phyloP scores from a whole-genome alignment of 1,139 yeast species.

The Geotrichum cucujoidarum region DNA sequence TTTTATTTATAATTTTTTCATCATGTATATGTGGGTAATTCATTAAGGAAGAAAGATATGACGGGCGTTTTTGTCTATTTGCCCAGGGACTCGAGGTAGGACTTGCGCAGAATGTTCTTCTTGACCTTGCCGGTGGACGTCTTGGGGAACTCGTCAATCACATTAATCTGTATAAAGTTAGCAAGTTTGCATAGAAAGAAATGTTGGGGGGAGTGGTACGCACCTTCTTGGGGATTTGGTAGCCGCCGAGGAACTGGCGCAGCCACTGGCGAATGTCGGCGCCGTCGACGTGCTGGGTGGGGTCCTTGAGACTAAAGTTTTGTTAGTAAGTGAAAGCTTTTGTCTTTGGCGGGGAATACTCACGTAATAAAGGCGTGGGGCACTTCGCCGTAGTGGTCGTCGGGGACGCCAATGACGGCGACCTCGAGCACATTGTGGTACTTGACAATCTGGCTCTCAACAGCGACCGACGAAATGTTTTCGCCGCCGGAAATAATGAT shows the following conservation, averaged over 20 bases:
- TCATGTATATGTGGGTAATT: background rate
- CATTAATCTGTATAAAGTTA: conserved; percentile 19
- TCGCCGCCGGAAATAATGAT: conserved; percentile 81
- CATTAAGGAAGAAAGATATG: background rate
- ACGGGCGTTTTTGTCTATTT: background rate
- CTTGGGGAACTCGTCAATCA: conserved; percentile 35
- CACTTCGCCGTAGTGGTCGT: conserved; percentile 37
- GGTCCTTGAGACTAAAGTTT: conserved; percentile 22
- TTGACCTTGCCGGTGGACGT: conserved; percentile 39
- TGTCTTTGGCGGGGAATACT: background rate
- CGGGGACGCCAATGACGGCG: conserved; percentile 40
- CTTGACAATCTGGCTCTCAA: conserved; percentile 58
- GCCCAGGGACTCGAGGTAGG: conserved; percentile 1
- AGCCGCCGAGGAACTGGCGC: conserved; percentile 33
- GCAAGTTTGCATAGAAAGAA: conserved; percentile 22
- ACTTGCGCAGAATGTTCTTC: conserved; percentile 31
- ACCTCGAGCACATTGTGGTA: conserved; percentile 36
- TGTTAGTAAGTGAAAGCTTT: background rate
- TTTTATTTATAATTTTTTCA: background rate
- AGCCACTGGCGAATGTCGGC: conserved; percentile 29
- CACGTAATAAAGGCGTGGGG: conserved; percentile 36
- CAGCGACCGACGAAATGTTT: conserved; percentile 71
- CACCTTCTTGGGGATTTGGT: conserved; percentile 35
- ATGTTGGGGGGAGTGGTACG: conserved; percentile 33
- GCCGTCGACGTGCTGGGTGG: conserved; percentile 20